A percentile compares a stretch with the other conserved stretches of the same genome.
Conservation (phyloP, 768 basidiomycete genomes). For the Neoboletus magnificus region DNA sequence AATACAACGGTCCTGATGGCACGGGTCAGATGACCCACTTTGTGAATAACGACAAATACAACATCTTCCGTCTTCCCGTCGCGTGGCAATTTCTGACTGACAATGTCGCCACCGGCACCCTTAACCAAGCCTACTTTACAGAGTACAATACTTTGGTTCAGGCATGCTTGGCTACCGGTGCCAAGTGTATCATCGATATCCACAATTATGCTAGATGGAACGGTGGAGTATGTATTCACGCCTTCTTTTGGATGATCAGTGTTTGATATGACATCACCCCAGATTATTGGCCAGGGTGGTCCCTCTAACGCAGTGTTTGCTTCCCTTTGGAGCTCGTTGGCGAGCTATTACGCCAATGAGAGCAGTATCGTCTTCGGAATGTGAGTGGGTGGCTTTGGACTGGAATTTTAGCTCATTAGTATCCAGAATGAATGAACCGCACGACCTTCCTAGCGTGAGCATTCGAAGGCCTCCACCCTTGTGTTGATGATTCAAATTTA, state of each 20-base stretch:
- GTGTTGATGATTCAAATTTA: not conserved
- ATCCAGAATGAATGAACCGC: conserved; percentile 15
- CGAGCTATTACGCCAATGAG: not conserved
- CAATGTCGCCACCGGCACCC: conserved; percentile 35
- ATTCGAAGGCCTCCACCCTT: too few species aligned
- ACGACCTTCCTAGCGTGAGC: conserved; percentile 12
- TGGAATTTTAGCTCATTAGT: not conserved
- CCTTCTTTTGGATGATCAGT: not conserved
- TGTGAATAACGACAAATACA: conserved; percentile 47
- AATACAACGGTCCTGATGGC: conserved; percentile 9
- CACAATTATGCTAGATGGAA: conserved; percentile 14
- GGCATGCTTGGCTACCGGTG: conserved; percentile 9
- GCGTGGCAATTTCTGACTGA: conserved; percentile 52
- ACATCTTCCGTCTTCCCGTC: conserved; percentile 55
- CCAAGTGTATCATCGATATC: conserved; percentile 11
- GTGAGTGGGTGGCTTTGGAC: not conserved
- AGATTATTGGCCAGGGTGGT: conserved; percentile 16
- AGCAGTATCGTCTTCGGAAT: conserved; percentile 8
- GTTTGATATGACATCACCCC: not conserved
- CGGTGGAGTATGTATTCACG: not conserved
- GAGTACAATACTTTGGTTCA: conserved; percentile 9
- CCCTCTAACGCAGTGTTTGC: conserved; percentile 11
- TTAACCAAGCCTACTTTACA: conserved; percentile 21
- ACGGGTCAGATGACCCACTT: conserved; percentile 57
- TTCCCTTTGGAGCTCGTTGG: conserved; percentile 9